Percentiles rank a stretch among this genome's conserved stretches.
Conservation (phyloP, 148 eudicot genomes). For the Nepenthes gracilis region DNA sequence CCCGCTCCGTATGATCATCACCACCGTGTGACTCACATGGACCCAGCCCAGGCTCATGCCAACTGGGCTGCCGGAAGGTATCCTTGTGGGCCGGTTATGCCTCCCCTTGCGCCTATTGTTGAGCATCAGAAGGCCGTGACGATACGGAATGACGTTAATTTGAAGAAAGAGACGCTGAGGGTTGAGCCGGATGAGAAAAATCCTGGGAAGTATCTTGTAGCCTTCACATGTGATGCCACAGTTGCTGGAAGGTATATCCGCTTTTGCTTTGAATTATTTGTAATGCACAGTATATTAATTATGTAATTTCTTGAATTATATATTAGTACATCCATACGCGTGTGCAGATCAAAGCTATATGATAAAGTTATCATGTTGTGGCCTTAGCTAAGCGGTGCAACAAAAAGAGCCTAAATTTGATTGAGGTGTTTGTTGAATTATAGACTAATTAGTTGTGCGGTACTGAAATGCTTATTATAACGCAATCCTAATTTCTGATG, state of each 20-base stretch:
- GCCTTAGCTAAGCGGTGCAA: no score
- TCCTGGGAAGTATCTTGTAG: conserved; percentile 71
- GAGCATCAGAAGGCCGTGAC: conserved; percentile 97
- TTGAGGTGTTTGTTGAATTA: not conserved
- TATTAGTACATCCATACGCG: no score
- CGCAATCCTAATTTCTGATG: no score
- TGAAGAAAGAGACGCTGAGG: conserved; percentile 83
- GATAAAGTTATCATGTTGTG: no score
- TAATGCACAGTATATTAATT: not conserved
- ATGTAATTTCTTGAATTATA: no score
- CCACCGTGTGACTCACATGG: conserved; percentile 38
- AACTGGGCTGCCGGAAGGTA: conserved; percentile 48
- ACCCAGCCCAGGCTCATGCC: conserved; percentile 16
- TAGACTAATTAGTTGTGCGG: not conserved
- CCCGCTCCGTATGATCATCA: conserved; percentile 79
- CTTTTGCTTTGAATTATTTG: not conserved
- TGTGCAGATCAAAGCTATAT: no score
- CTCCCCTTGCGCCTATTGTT: conserved; percentile 41
- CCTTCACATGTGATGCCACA: conserved; percentile 82
- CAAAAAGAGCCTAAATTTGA: no score
- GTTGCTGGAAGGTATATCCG: conserved; percentile 66
- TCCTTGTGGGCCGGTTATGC: conserved; percentile 51
- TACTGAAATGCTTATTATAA: no score
- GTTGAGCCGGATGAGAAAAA: conserved; percentile 65
- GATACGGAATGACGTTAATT: conserved; percentile 74